Percentiles rank a stretch among this genome's conserved stretches.
Evolutionary conservation across 768 basidiomycete species (phyloP).

Genomic region (Rhizopogon rudus): DNA sequence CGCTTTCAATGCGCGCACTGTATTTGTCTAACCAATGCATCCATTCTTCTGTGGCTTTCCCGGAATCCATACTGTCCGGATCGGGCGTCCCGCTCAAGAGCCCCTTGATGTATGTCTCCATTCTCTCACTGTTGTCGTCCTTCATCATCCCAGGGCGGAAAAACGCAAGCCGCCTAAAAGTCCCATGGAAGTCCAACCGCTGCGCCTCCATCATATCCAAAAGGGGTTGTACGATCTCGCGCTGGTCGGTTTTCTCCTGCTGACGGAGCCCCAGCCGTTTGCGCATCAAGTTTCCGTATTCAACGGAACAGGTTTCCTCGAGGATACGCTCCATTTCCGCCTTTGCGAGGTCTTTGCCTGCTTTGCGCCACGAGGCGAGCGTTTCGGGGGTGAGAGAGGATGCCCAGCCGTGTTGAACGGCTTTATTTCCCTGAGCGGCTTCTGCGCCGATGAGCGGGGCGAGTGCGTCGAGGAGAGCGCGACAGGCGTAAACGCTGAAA

Average conservation of each 20-base stretch:
- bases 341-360: constrained; percentile 46
- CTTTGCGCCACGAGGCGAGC: constrained; percentile 55
- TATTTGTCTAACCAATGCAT: constrained; percentile 61
- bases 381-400: constrained; percentile 44
- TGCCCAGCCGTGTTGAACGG: constrained; percentile 58
- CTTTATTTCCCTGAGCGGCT: constrained; percentile 43
- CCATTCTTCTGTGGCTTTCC: constrained; percentile 48
- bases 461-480: constrained; percentile 70
- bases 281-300: constrained; percentile 69
- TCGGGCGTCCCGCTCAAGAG: constrained; percentile 47
- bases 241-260: constrained; percentile 54
- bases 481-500: constrained; percentile 69
- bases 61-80: constrained; percentile 37
- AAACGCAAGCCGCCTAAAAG: constrained; percentile 66
- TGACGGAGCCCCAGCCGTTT: constrained; percentile 77
- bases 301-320: constrained; percentile 51
- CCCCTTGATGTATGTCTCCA: constrained; percentile 38
- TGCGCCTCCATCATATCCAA: constrained; percentile 71
- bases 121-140: constrained; percentile 11
- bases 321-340: constrained; percentile 59
- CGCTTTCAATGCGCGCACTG: constrained; percentile 50
- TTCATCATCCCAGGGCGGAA: constrained; percentile 47
- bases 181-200: constrained; percentile 81
- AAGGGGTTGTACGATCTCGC: constrained; percentile 55
- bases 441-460: constrained; percentile 88